Conservation (phyloP, 2,329 filamentous ascomycete species). For the Paradendryphiella salina region DNA sequence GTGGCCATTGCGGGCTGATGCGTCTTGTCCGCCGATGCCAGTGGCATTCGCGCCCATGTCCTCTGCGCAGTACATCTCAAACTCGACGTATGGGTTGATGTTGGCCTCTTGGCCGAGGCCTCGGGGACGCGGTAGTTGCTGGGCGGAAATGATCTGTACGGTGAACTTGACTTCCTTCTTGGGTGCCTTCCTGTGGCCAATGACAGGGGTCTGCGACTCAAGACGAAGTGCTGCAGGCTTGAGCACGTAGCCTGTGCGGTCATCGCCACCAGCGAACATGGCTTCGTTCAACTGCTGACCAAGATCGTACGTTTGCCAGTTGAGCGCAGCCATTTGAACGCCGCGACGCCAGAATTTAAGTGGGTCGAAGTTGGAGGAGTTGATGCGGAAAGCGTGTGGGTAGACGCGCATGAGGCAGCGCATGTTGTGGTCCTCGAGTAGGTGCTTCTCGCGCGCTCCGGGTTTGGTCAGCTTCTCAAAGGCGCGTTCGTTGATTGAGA, state of each 20-base stretch:
- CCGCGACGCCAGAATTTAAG: constrained; percentile 91
- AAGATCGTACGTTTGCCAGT: constrained; percentile 97
- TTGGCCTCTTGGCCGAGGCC: constrained; percentile 71
- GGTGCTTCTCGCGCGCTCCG: constrained; percentile 72
- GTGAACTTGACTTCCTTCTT: constrained; percentile 82
- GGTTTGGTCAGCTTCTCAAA: constrained; percentile 81
- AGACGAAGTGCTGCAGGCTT: constrained; percentile 82
- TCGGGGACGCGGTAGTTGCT: constrained; percentile 85
- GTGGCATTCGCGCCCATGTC: constrained; percentile 79
- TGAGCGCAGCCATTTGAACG: constrained; percentile 96
- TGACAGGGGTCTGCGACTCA: constrained; percentile 34
- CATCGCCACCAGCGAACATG: constrained; percentile 90
- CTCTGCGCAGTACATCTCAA: constrained; percentile 92
- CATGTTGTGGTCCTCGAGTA: constrained; percentile 88
- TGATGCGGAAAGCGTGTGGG: constrained; percentile 77
- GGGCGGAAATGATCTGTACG: constrained; percentile 88
- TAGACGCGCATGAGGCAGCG: constrained; percentile 87
- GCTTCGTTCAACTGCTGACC: constrained; percentile 96
- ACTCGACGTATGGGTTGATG: constrained; percentile 91
- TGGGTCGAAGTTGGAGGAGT: constrained; percentile 92
- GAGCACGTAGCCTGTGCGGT: constrained; percentile 87
- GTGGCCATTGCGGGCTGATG: constrained; percentile 65
- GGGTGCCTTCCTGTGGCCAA: constrained; percentile 67
- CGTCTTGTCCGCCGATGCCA: constrained; percentile 67
- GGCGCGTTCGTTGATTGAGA: constrained; percentile 88